phyloP scores from a whole-genome alignment of 305 asterid species.

The Fraxinus baroniana region DNA sequence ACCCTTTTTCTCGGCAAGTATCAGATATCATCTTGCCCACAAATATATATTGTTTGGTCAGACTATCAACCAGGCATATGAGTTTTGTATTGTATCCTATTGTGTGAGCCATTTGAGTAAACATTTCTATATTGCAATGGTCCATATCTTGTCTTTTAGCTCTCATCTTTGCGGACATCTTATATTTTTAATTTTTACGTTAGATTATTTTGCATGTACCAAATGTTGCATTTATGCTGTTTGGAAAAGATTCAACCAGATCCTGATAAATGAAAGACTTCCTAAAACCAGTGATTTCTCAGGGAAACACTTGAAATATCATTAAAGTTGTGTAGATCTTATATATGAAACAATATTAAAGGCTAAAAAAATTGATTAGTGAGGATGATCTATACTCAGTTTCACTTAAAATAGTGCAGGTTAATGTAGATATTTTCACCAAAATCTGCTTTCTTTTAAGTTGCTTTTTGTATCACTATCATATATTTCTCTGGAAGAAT shows the following conservation, averaged over 20 bases:
- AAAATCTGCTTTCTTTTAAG: neutral
- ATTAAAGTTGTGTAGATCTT: conserved; percentile 13
- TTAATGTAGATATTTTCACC: neutral
- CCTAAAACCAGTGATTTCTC: neutral
- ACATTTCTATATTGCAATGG: neutral
- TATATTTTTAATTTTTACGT: neutral
- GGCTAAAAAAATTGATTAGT: neutral
- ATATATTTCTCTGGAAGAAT: conserved; percentile 4
- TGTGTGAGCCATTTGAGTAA: neutral
- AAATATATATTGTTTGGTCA: conserved; percentile 2
- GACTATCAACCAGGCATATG: conserved; percentile 6
- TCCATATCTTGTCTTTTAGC: neutral
- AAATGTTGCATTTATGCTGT: neutral
- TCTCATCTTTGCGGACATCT: conserved; percentile 3
- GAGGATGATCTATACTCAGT: conserved; percentile 4
- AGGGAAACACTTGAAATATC: conserved; percentile 1
- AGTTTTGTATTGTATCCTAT: neutral
- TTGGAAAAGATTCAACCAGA: conserved; percentile 12
- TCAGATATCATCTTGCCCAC: conserved; percentile 1
- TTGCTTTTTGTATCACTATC: neutral
- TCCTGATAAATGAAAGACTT: neutral
- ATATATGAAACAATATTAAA: neutral
- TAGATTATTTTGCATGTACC: neutral
- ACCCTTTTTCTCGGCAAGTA: neutral
- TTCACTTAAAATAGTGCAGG: neutral